Percentiles rank a stretch among this genome's conserved stretches.
Evolutionary conservation across 768 basidiomycete genomes (phyloP).

Genomic region (Lactifluus pinguis): DNA sequence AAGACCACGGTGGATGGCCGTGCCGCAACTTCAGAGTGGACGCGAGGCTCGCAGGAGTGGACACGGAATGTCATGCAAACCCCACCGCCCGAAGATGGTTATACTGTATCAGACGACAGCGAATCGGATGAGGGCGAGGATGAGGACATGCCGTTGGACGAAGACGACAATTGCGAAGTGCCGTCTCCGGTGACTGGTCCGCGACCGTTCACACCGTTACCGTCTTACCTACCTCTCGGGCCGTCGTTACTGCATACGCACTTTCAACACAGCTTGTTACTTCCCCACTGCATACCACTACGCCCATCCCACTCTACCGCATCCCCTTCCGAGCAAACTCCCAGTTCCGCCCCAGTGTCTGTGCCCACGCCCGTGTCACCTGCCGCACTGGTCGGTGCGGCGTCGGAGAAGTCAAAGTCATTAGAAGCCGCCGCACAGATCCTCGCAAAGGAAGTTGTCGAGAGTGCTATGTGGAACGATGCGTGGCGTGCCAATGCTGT

Average conservation of each 20-base stretch:
- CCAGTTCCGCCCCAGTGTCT: constrained; percentile 34
- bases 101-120: constrained; percentile 25
- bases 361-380: constrained; percentile 84
- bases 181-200: constrained; percentile 28
- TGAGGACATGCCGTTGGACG: constrained; percentile 31
- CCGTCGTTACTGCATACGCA: constrained; percentile 57
- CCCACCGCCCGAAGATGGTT: constrained; percentile 27
- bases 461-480: constrained; percentile 61
- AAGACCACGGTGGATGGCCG: constrained; percentile 37
- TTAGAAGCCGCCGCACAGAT: constrained; percentile 59
- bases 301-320: constrained; percentile 48
- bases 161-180: constrained; percentile 19
- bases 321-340: constrained; percentile 33
- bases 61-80: constrained; percentile 24
- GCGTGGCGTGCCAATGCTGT: constrained; percentile 44
- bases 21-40: constrained; percentile 32
- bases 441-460: constrained; percentile 60
- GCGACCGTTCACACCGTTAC: constrained; percentile 61
- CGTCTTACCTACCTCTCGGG: constrained; percentile 61
- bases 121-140: constrained; percentile 34
- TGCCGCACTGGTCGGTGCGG: constrained; percentile 54
- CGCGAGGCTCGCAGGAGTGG: constrained; percentile 43
- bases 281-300: constrained; percentile 53
- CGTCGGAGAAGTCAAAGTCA: constrained; percentile 56
- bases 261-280: constrained; percentile 54